Conservation (phyloP, 768 basidiomycete genomes). For the Clavaria fumosa region DNA sequence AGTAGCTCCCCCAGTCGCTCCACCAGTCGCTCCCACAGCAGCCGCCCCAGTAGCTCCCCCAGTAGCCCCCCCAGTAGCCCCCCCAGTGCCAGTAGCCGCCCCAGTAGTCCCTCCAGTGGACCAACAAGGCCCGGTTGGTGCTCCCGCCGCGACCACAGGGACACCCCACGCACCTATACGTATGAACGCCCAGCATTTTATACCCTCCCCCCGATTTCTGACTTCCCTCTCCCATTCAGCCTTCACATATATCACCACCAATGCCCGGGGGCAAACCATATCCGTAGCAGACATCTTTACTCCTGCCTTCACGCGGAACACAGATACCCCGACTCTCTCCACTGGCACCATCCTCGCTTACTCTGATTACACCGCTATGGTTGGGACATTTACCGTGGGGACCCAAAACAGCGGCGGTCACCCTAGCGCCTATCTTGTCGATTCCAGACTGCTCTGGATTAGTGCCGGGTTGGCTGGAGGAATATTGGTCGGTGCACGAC, state of each 20-base stretch:
- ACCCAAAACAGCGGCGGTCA: no score
- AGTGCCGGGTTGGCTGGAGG: no score
- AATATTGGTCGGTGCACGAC: no score
- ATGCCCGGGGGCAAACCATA: constrained; percentile 10
- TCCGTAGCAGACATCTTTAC: constrained; percentile 24
- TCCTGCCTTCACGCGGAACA: constrained; percentile 27
- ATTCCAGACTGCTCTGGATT: no score
- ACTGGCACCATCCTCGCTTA: no score
- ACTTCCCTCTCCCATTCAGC: constrained; percentile 17
- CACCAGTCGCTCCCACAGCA: constrained; percentile 13
- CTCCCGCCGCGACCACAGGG: constrained; percentile 26
- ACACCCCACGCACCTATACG: constrained; percentile 32
- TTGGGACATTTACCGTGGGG: no score
- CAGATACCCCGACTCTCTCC: no score
- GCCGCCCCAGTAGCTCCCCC: constrained; percentile 12
- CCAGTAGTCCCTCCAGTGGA: constrained; percentile 12
- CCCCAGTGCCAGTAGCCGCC: no score
- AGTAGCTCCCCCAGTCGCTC: constrained; percentile 12
- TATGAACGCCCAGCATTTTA: no score
- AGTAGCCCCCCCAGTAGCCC: constrained; percentile 11
- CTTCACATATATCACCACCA: constrained; percentile 7
- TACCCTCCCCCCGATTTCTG: constrained; percentile 34
- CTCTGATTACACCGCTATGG: no score
- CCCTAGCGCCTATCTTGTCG: no score
- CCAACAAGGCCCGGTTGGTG: constrained; percentile 41